A percentile compares a stretch with the other conserved stretches of the same genome.
Evolutionary conservation across 352 stramenopile species (phyloP).

Genomic region (Phytophthora ohioensis): DNA sequence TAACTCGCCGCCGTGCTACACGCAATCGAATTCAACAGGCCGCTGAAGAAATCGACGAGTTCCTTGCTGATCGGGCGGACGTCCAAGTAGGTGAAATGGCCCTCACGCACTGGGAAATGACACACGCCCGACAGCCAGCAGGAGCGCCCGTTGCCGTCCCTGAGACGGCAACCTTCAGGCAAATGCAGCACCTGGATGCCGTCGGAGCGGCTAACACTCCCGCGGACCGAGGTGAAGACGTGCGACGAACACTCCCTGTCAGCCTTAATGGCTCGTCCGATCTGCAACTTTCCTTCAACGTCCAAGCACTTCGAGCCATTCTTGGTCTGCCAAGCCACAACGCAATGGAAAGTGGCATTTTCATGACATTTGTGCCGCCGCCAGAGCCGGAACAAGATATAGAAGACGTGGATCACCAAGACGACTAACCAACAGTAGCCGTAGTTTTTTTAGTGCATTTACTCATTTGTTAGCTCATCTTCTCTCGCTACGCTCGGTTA

Average conservation of each 20-base stretch:
- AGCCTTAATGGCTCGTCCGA: slow-evolving; percentile 8
- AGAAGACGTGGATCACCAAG: slow-evolving; percentile 18
- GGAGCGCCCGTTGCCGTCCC: background rate
- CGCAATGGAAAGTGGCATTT: slow-evolving; percentile 2
- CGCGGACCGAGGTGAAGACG: background rate
- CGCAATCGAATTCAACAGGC: slow-evolving; percentile 5
- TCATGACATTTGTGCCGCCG: slow-evolving; percentile 7
- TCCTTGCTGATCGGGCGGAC: background rate
- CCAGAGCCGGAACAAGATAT: slow-evolving; percentile 16
- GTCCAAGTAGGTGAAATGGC: slow-evolving; percentile 13
- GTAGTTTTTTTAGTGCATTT: too few species aligned
- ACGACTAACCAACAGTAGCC: too few species aligned
- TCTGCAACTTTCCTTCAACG: slow-evolving; percentile 6
- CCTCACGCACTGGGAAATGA: slow-evolving; percentile 6
- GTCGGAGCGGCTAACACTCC: background rate
- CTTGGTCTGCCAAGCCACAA: slow-evolving; percentile 8
- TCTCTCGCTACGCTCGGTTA: too few species aligned
- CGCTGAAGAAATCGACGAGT: slow-evolving; percentile 1
- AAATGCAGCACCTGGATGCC: slow-evolving; percentile 6
- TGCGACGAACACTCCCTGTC: background rate
- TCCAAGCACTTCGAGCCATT: slow-evolving; percentile 1
- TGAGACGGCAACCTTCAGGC: background rate
- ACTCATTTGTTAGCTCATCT: too few species aligned
- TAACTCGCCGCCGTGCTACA: background rate
- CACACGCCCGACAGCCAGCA: slow-evolving; percentile 4